phyloP scores from a whole-genome alignment of 352 stramenopile species.

The Globisporangium middletonii region DNA sequence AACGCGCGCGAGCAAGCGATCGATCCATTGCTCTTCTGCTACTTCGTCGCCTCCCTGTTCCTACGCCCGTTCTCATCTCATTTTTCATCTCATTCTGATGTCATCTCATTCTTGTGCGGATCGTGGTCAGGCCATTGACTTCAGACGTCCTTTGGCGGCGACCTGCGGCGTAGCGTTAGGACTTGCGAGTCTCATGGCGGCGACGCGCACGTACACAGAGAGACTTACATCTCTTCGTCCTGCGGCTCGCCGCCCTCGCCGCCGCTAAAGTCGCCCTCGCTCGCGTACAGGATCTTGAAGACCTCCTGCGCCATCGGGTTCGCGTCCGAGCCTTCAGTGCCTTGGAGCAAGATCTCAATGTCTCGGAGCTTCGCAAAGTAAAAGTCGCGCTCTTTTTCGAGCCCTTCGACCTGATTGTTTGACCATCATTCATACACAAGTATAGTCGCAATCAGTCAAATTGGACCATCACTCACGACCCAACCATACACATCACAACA shows the following conservation, averaged over 20 bases:
- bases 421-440: neutral
- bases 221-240: constrained; percentile 45
- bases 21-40: no score
- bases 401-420: constrained; percentile 63
- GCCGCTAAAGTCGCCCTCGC: constrained; percentile 49
- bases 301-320: constrained; percentile 61
- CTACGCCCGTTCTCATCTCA: no score
- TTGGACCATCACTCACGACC: neutral
- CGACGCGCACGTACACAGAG: neutral
- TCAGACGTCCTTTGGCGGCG: no score
- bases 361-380: constrained; percentile 99
- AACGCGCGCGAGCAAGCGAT: no score
- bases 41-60: no score
- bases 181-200: neutral
- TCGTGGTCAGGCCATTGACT: no score
- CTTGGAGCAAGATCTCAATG: constrained; percentile 95
- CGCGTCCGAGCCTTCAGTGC: constrained; percentile 45
- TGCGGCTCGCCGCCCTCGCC: constrained; percentile 37
- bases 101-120: no score
- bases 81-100: no score
- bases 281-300: constrained; percentile 85
- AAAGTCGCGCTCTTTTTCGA: constrained; percentile 97
- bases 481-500: neutral
- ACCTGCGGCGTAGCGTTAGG: no score
- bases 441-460: neutral